These are phyloP conservation scores for Naganishia vaughanmartiniae DNA, from an alignment of 768 basidiomycete genomes.

Conservation along the genomic window DNA sequence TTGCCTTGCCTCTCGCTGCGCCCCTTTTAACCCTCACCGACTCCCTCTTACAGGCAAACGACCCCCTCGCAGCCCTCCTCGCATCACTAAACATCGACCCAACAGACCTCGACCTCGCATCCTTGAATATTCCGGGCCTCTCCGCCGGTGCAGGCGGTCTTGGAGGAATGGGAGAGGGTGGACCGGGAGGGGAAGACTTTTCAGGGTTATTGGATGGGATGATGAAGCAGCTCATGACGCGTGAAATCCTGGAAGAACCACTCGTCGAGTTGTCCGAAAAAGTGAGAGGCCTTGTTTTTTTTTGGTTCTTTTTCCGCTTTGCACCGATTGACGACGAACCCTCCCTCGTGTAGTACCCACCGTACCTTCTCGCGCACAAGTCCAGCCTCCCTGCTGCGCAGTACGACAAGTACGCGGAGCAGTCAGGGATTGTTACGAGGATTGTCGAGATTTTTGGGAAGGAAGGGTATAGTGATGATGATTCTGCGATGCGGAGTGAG, in stretches of 20 bases:
- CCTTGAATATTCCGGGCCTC: constrained; percentile 11
- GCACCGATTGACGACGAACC: not conserved
- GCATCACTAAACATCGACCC: constrained; percentile 38
- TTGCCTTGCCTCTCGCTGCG: not conserved
- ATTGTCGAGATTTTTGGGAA: constrained; percentile 46
- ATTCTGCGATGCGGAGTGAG: constrained; percentile 35
- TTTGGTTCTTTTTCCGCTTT: too few relatives aligned
- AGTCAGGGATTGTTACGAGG: constrained; percentile 40
- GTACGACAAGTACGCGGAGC: constrained; percentile 41
- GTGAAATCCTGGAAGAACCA: constrained; percentile 52
- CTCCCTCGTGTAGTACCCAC: constrained; percentile 42
- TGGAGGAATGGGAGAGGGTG: constrained; percentile 31
- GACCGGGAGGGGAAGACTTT: constrained; percentile 26
- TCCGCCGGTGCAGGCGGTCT: not conserved
- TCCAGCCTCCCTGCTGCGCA: constrained; percentile 37
- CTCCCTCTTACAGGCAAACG: constrained; percentile 27
- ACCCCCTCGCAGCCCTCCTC: constrained; percentile 36
- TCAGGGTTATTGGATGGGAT: constrained; percentile 51
- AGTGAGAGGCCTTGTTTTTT: constrained; percentile 30
- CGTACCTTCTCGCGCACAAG: constrained; percentile 44
- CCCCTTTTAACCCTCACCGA: not conserved
- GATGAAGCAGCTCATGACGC: constrained; percentile 53
- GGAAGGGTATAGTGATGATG: constrained; percentile 42
- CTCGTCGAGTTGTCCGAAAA: constrained; percentile 50
- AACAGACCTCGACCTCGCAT: constrained; percentile 29